Base-by-base conservation (phyloP, 75 land plant species). In the Cunninghamia lanceolata region DNA sequence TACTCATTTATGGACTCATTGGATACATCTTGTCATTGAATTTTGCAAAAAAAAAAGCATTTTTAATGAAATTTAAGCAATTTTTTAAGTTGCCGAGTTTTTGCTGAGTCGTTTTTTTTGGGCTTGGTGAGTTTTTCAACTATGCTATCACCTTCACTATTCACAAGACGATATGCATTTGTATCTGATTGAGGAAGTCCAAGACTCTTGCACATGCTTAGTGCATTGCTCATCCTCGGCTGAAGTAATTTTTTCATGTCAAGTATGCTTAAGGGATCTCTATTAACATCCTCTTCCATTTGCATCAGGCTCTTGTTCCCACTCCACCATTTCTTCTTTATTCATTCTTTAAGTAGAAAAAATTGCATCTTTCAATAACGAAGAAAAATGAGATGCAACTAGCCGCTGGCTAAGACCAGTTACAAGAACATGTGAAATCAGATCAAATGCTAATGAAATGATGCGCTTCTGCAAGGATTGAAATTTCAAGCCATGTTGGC, bases 121-220 rank as follows among this genome's bases (percentile, higher is more conserved):
- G n/a, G n/a, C n/a, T n/a, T n/a, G n/a, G n/a, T n/a, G n/a, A n/a
- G n/a, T n/a, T n/a, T n/a, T n/a, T n/a, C n/a, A n/a, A n/a, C n/a
- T n/a, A n/a, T n/a, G n/a, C n/a, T n/a, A n/a, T n/a, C 99, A 82
- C 99, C 99, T 95, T 98, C 99, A 91, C 99, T 98, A 82, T 98
- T 98, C 56, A 98, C 89, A 74, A 98, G 94, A 39, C 99, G 99
- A 83, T 91, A 98, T 9, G 92, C 99, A 91, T 93, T 95, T 46
- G 99, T 98, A 84, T 74, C 71, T 42, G 52, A 78, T 32, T 92
- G 90, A 46, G 99, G 99, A n/a, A 96, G 96, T 8, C 95, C 95
- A 82, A 98, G 84, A 36, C 79, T 85, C 46, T 45, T 89, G n/a
- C 99, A 91, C 85, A 98, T 82, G 35, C 90, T 84, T 75, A 90